Evolutionary conservation across 345 rosid genomes (phyloP), one percentile per base, ranked within the genome.

Genomic region (Eutrema heterophyllum): DNA sequence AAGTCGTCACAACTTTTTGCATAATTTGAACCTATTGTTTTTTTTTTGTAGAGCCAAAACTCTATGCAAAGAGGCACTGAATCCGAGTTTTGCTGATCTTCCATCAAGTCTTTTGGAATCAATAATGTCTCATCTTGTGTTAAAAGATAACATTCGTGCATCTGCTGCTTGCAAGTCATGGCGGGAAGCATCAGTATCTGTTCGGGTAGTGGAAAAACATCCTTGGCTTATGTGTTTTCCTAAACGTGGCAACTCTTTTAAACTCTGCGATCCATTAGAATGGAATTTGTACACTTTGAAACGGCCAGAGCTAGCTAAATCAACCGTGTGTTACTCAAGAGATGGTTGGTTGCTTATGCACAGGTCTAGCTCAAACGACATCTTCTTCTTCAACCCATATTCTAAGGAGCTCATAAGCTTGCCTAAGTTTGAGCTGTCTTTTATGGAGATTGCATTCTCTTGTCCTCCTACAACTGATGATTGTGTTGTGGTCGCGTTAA

Each of bases 301-400:
- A 6, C 24, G 15, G 0, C 24, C 50, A 15, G 50, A 46, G 3
- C 3, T 46, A 46, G 50, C 50, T 6, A 83, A 71, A n/a, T 74
- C 85, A n/a, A 78, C 82, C 67, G 85, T 86, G n/a, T 86, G 89
- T 64, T 81, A 82, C 75, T 54, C 84, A 10, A 84, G 77, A 80
- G 87, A 83, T 27, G 80, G 89, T 8, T 88, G 90, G 93, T 81
- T 88, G 71, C 71, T 88, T 81, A 74, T 81, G 24, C 82, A 72
- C 72, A 75, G 75, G 74, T 77, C 74, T 6, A 78, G 60, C 62
- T 81, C 78, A 15, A 80, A 81, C 12, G 85, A 79, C 2, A 66
- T 87, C 32, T 87, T 87, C 83, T 87, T 87, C 77, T 85, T 84
- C 50, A 80, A 87, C 55, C 92, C 89, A n/a, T 87, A 85, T 68